Evolutionary conservation across 257 asterid genomes (phyloP).

Genomic region (Solanum pinnatisectum): DNA sequence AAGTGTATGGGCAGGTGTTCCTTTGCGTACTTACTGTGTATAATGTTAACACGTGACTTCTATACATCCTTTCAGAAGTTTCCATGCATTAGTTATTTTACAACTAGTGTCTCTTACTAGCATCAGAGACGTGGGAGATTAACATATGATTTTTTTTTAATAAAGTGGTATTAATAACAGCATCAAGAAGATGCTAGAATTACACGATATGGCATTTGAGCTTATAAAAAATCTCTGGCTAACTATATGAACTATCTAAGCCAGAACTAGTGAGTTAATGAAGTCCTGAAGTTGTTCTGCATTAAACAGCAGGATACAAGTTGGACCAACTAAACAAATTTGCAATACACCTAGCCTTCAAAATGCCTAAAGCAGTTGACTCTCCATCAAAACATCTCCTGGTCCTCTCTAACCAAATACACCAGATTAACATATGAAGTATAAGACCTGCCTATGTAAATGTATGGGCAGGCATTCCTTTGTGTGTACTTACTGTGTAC

Average conservation of each 20-base stretch:
- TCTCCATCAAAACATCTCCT: background rate
- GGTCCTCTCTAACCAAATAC: background rate
- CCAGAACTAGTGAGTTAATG: background rate
- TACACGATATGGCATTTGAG: background rate
- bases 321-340: background rate
- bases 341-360: background rate
- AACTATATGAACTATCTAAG: background rate
- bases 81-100: background rate
- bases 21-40: background rate
- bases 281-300: background rate
- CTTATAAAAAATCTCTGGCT: background rate
- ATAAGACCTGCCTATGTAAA: background rate
- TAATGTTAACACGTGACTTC: background rate
- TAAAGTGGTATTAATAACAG: background rate
- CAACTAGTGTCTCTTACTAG: background rate
- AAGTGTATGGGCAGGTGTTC: background rate
- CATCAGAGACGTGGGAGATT: background rate
- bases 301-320: background rate
- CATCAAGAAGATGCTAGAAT: background rate
- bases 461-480: background rate
- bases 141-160: too few relatives aligned
- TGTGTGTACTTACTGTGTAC: background rate
- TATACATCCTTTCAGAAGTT: background rate
- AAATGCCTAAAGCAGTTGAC: background rate
- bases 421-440: background rate